Evolutionary conservation across 2,329 filamentous ascomycete genomes (phyloP), one percentile per base, ranked within the genome.

Genomic region (Albophoma yamanashiensis): DNA sequence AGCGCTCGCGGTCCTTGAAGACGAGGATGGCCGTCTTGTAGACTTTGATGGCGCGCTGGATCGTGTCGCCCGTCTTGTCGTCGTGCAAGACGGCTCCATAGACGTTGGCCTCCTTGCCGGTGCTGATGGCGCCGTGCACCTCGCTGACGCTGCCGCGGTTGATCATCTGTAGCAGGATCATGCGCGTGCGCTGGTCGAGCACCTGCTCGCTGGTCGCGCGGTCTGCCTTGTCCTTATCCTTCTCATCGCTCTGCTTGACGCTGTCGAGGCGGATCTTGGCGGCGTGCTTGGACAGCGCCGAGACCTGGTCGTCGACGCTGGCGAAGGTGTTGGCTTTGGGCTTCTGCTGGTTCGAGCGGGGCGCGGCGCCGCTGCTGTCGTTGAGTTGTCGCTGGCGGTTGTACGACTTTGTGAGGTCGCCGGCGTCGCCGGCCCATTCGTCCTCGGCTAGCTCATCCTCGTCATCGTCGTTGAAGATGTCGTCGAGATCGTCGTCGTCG

Each of bases 11-110:
- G 75, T 99, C 94, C 77, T 97, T 97, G 85, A 99, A 99, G 31
- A 95, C 92, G 39, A 99, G 79, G 64, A 99, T 99, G 59, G 90
- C 89, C 9, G 94, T 99, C 82, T 99, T 99, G 84, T 99, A 99
- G 57, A 99, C 91, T 77, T 99, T 99, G 79, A 97, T 92, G 15
- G 94, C 94, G 56, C 91, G 85, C 69, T 96, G 91, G 0, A 86
- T 75, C 0, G 83, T 76, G 25, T 80, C 76, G 45, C 79, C 78
- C 9, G 82, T 73, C 27, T 71, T 75, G 12, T 82, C 81, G 8
- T 85, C 78, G 57, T 84, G 78, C 3, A 86, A 82, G 14, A 96
- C 82, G 22, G 93, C 92, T 64, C 95, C 91, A 76, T 99, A 99
- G 34, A 99, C 94, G 72, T 99, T 99, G 62, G 94, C 94, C 75